A percentile compares a stretch with the other conserved stretches of the same genome.
phyloP scores from a whole-genome alignment of 2,329 filamentous ascomycete genomes.

The Orbilia brochopaga region DNA sequence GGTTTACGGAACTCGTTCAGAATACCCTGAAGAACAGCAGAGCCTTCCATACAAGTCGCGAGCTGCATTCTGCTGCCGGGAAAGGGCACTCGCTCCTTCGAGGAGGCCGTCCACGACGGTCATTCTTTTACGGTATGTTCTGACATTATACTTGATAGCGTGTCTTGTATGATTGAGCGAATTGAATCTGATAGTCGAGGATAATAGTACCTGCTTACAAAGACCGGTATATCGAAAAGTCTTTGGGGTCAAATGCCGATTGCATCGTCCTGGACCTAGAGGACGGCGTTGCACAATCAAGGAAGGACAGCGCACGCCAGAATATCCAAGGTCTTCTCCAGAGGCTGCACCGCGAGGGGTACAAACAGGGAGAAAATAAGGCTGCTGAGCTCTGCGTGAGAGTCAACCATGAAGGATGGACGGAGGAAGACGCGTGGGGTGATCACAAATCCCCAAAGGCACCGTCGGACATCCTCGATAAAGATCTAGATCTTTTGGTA shows the following conservation, averaged over 20 bases:
- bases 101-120: constrained; percentile 15
- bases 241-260: constrained; percentile 25
- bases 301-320: constrained; percentile 20
- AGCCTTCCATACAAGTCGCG: neutral
- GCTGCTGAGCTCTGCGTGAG: constrained; percentile 34
- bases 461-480: constrained; percentile 25
- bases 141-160: too few species aligned
- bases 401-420: constrained; percentile 40
- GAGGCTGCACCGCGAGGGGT: constrained; percentile 24
- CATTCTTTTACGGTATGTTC: constrained; percentile 33
- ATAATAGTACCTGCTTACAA: constrained; percentile 34
- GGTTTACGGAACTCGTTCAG: neutral
- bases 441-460: neutral
- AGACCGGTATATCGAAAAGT: constrained; percentile 30
- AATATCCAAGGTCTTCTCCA: constrained; percentile 20
- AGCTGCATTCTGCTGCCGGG: neutral
- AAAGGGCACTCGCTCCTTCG: constrained; percentile 26
- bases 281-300: constrained; percentile 33
- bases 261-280: constrained; percentile 46
- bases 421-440: constrained; percentile 8
- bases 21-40: neutral
- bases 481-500: constrained; percentile 35
- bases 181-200: neutral
- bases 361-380: constrained; percentile 29
- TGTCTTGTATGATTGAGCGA: too few species aligned